Base-by-base conservation (phyloP, 768 basidiomycete genomes). In the Kwoniella dendrophila region DNA sequence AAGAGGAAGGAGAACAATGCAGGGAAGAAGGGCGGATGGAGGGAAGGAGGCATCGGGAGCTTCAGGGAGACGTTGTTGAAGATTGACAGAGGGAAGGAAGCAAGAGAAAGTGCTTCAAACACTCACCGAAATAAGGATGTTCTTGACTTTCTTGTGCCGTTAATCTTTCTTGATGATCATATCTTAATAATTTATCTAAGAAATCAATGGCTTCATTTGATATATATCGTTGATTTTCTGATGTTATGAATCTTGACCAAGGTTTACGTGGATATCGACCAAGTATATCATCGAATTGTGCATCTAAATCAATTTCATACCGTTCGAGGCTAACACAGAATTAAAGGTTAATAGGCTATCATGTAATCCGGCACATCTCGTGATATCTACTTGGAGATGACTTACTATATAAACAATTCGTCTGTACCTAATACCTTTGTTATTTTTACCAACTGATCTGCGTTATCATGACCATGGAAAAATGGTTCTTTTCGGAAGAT, bases 401-500 rank as follows among this genome's bases (percentile, higher is more conserved):
- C 77, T 65, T 44, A 80, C 79, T 97, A 98, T 43, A 86, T 82
- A 77, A 90, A 95, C 34, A 98, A 81, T 72, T 95, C 95, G 68
- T 97, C 95, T 4, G 95, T 98, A 45, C 95, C 95, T 63, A 98
- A 83, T 51, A 98, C 93, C 82, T 97, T 98, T 56, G 92, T 88
- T 67, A 98, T 98, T 82, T 96, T 98, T 75, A 95, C 94, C 61
- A 98, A 82, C 77, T 97, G 95, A 81, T 98, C 95, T 74, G 95
- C 95, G 80, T 98, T 98, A 80, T 98, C 94, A 76, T 96, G 94
- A 16, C 95, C 95, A 74, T 98, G 95, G 86, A 98, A 98, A 83
- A 97, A 96, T 12, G 95, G 95, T 78, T 97, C 95, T 79, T 97
- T 97, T 70, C 95, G 87, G 86, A 98, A 97, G 73, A 98, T 97